Evolutionary conservation across 768 basidiomycete species (phyloP).

Genomic region (Leccinum incarnatum): DNA sequence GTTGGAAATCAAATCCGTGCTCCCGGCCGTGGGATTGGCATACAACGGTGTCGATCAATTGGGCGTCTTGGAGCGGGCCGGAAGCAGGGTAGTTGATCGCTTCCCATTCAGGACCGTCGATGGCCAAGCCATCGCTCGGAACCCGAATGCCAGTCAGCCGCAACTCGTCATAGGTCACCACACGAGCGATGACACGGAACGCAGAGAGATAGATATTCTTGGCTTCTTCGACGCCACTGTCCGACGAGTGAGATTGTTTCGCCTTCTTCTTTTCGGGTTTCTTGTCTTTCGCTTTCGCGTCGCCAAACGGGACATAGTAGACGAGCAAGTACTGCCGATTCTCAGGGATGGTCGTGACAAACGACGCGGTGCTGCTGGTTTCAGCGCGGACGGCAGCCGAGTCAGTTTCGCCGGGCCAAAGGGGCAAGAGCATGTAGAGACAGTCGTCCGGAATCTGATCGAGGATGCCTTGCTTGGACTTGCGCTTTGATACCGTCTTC

Average conservation of each 20-base stretch:
- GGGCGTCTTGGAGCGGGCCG: conserved; percentile 32
- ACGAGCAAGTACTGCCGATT: conserved; percentile 73
- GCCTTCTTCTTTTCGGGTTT: conserved; percentile 32
- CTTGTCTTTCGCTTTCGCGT: conserved; percentile 12
- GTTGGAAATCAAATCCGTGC: conserved; percentile 72
- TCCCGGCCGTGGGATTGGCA: conserved; percentile 62
- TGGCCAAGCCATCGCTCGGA: conserved; percentile 65
- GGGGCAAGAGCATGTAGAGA: conserved; percentile 78
- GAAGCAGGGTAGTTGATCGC: conserved; percentile 37
- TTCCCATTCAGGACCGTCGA: conserved; percentile 59
- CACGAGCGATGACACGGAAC: conserved; percentile 73
- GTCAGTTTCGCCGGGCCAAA: conserved; percentile 81
- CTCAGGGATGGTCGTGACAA: conserved; percentile 40
- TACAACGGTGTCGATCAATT: conserved; percentile 44
- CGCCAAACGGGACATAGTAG: conserved; percentile 65
- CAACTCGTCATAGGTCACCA: conserved; percentile 71
- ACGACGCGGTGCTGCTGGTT: conserved; percentile 29
- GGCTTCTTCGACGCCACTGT: conserved; percentile 33
- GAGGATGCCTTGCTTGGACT: conserved; percentile 43
- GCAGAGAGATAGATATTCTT: conserved; percentile 53
- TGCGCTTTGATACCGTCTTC: conserved; percentile 19
- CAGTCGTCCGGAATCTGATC: conserved; percentile 63
- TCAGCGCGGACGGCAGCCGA: conserved; percentile 31
- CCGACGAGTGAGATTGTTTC: conserved; percentile 28
- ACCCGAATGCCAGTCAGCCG: conserved; percentile 71